Evolutionary conservation across 2,329 filamentous ascomycete genomes (phyloP), one percentile per base, ranked within the genome.

Genomic region (Colletotrichum graminicola): DNA sequence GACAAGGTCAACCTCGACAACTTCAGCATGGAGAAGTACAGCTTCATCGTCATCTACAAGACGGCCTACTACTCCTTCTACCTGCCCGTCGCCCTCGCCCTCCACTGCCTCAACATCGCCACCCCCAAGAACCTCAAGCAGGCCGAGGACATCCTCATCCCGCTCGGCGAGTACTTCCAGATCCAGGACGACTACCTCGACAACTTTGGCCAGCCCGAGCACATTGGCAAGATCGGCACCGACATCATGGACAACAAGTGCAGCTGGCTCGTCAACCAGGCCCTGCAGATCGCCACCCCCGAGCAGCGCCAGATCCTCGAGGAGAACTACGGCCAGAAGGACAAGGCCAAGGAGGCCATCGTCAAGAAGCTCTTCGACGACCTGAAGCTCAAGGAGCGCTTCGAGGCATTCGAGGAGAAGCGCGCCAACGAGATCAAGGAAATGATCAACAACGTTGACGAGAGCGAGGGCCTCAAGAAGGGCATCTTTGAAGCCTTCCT

Each of bases 191-290:
- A 99, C 86, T 99, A 96, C 85, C 93, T 99, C 64, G 96, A 99
- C 87, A 97, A 97, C 85, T 99, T 96, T 79, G 96, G 95, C 77
- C 91, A 95, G 77, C 94, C 96, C 49, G 90, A 94, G 78, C 90
- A 94, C 79, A 96, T 99, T 80, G 96, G 96, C 83, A 99, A 99
- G 90, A 97, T 98, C 75, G 96, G 96, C 75, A 99, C 96, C 72
- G 96, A 99, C 79, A 99, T 99, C 82, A 92, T 95, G 88, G 96
- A 99, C 86, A 99, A 99, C 90, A 99, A 99, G 89, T 99, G 96
- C 88, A 97, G 94, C 52, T 99, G 96, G 96, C 86, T 99, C 72
- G 89, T 99, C 83, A 99, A 99, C 88, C 92, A 97, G 84, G 96
- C 96, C 57, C 87, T 99, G 71, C 88, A 91, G 81, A 88, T 92